Evolutionary conservation across 2,329 filamentous ascomycete species (phyloP).

Genomic region (Ophiostoma pallidulum): DNA sequence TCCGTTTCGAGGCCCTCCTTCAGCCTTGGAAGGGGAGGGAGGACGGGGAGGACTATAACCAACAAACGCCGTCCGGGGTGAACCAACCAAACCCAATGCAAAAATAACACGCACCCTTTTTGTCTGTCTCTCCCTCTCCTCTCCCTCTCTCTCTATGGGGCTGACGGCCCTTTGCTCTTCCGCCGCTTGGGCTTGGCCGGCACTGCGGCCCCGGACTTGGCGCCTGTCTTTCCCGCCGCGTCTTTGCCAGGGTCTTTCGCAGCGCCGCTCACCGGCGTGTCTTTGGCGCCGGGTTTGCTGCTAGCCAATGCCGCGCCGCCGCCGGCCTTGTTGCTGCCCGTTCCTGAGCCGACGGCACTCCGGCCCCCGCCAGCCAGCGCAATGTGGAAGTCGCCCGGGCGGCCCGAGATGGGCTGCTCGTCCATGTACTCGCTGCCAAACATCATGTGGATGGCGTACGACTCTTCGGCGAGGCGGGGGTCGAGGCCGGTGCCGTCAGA

Average conservation of each 20-base stretch:
- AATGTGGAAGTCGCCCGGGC: slow-evolving; percentile 56
- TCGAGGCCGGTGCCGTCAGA: slow-evolving; percentile 32
- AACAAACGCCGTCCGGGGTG: not conserved
- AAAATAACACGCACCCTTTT: not conserved
- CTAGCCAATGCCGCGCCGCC: not conserved
- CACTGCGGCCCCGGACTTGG: slow-evolving; percentile 22
- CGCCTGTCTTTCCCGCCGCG: slow-evolving; percentile 33
- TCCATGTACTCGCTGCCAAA: slow-evolving; percentile 58
- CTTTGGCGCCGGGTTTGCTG: slow-evolving; percentile 30
- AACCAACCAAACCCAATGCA: not conserved
- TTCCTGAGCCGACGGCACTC: slow-evolving; percentile 20
- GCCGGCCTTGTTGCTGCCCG: slow-evolving; percentile 19
- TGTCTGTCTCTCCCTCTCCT: not conserved
- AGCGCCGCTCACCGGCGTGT: slow-evolving; percentile 25
- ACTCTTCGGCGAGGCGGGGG: slow-evolving; percentile 44
- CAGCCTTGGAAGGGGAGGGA: too few species aligned
- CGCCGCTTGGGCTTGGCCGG: slow-evolving; percentile 35
- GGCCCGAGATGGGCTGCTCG: slow-evolving; percentile 58
- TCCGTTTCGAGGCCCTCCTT: too few species aligned
- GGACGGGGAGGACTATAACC: too few species aligned
- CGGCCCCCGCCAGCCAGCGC: slow-evolving; percentile 50
- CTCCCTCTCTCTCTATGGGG: not conserved
- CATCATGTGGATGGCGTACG: slow-evolving; percentile 46
- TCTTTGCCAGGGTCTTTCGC: slow-evolving; percentile 38
- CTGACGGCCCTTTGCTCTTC: slow-evolving; percentile 33